phyloP scores from a whole-genome alignment of 2,329 filamentous ascomycete species.

The Colletotrichum spaethianum region DNA sequence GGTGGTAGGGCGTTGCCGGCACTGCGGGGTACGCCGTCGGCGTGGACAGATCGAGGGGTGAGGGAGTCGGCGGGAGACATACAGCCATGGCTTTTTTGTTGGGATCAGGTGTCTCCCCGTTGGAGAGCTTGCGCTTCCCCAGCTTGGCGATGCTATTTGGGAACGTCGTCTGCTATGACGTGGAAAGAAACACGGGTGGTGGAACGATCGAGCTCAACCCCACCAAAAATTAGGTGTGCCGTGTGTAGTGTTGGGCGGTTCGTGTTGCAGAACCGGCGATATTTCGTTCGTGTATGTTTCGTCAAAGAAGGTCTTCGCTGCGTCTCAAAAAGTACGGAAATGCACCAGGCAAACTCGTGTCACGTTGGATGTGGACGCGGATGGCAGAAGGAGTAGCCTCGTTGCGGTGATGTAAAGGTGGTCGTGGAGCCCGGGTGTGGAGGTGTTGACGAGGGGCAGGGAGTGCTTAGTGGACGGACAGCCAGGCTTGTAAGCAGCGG shows the following conservation, averaged over 20 bases:
- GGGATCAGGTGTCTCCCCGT: slow-evolving; percentile 70
- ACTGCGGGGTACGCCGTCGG: slow-evolving; percentile 13
- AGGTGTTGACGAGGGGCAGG: slow-evolving; percentile 34
- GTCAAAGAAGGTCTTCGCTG: slow-evolving; percentile 44
- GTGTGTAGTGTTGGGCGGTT: slow-evolving; percentile 4
- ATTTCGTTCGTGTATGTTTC: slow-evolving; percentile 33
- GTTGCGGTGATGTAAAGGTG: slow-evolving; percentile 39
- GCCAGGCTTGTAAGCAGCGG: slow-evolving; percentile 11
- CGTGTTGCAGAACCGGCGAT: slow-evolving; percentile 3
- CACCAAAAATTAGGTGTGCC: slow-evolving; percentile 46
- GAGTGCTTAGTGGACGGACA: slow-evolving; percentile 19
- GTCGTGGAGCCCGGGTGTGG: slow-evolving; percentile 25
- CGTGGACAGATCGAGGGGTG: neutral
- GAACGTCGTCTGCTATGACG: slow-evolving; percentile 35
- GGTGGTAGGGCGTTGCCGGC: neutral
- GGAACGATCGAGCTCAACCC: slow-evolving; percentile 53
- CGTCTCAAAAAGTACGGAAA: slow-evolving; percentile 18
- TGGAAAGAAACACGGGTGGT: slow-evolving; percentile 41
- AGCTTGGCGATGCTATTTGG: slow-evolving; percentile 60
- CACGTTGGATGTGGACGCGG: slow-evolving; percentile 23
- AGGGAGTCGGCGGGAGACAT: slow-evolving; percentile 50
- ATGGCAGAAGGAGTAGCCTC: slow-evolving; percentile 28
- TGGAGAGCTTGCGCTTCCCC: slow-evolving; percentile 78
- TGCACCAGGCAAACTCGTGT: slow-evolving; percentile 38
- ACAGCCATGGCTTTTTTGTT: slow-evolving; percentile 75